Conservation (phyloP, 768 basidiomycete species). For the button mushroom (Agaricus bisporus) region DNA sequence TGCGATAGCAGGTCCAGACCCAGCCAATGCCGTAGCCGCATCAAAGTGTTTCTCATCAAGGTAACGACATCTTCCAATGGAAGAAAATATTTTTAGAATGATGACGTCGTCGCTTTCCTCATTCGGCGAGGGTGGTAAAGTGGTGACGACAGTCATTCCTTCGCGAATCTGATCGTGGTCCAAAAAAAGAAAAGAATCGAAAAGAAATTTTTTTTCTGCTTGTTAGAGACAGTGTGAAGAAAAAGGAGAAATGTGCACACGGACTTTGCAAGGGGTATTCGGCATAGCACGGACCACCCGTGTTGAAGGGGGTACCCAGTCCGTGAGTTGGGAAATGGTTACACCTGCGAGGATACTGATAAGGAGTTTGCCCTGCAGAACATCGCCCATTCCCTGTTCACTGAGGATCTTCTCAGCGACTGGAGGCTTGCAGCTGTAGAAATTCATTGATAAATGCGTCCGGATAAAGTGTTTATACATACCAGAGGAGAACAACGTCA, state of each 20-base stretch:
- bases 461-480: conserved; percentile 16
- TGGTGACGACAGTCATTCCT: conserved; percentile 95
- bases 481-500: conserved; percentile 90
- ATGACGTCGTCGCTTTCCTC: conserved; percentile 61
- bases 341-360: conserved; percentile 98
- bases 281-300: conserved; percentile 96
- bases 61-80: conserved; percentile 93
- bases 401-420: conserved; percentile 68
- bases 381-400: conserved; percentile 73
- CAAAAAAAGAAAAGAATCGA: too few species aligned
- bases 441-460: background rate
- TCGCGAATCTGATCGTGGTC: conserved; percentile 74
- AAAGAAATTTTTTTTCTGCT: background rate
- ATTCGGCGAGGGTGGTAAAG: conserved; percentile 46
- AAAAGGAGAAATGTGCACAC: conserved; percentile 13
- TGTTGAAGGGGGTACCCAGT: conserved; percentile 71
- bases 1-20: conserved; percentile 95
- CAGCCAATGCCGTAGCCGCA: conserved; percentile 93
- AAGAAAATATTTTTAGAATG: conserved; percentile 91
- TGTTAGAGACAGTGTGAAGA: background rate
- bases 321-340: conserved; percentile 73
- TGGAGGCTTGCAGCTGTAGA: conserved; percentile 86
- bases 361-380: conserved; percentile 83
- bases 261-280: conserved; percentile 92
- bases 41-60: conserved; percentile 99